Evolutionary conservation across 257 asterid genomes (phyloP).

Genomic region (Mitragyna speciosa): DNA sequence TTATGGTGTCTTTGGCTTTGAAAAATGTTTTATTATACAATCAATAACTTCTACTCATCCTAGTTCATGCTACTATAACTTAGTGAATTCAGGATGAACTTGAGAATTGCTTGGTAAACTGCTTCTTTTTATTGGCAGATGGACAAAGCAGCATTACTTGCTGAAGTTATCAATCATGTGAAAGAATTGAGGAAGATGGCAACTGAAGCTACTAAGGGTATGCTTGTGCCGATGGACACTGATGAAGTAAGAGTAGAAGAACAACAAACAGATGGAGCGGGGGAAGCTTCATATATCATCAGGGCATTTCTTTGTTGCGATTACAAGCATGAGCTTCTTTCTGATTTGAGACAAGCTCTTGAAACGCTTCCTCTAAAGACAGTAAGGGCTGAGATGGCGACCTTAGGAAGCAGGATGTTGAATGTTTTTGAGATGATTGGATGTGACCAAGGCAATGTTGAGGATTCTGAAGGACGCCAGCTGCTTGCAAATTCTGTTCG

Average conservation of each 20-base stretch:
- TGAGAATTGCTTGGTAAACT: slow-evolving; percentile 5
- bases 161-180: slow-evolving; percentile 64
- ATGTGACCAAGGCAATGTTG: slow-evolving; percentile 18
- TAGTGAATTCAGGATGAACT: neutral
- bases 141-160: slow-evolving; percentile 87
- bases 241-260: slow-evolving; percentile 72
- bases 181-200: slow-evolving; percentile 46
- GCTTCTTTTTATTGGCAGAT: slow-evolving; percentile 36
- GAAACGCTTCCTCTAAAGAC: slow-evolving; percentile 60
- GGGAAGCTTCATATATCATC: slow-evolving; percentile 39
- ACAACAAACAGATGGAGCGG: slow-evolving; percentile 36
- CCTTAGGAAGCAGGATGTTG: slow-evolving; percentile 72
- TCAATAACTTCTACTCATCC: neutral
- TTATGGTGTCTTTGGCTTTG: neutral
- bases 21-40: neutral
- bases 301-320: slow-evolving; percentile 78
- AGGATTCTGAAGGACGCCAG: slow-evolving; percentile 35
- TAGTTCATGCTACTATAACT: neutral
- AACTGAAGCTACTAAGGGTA: slow-evolving; percentile 53
- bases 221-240: slow-evolving; percentile 64
- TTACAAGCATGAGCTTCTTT: slow-evolving; percentile 61
- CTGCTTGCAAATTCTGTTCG: slow-evolving; percentile 47
- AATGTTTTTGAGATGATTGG: slow-evolving; percentile 56
- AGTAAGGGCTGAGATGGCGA: slow-evolving; percentile 69
- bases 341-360: slow-evolving; percentile 57